phyloP scores from a whole-genome alignment of 345 rosid species.

The Aethionema arabicum region DNA sequence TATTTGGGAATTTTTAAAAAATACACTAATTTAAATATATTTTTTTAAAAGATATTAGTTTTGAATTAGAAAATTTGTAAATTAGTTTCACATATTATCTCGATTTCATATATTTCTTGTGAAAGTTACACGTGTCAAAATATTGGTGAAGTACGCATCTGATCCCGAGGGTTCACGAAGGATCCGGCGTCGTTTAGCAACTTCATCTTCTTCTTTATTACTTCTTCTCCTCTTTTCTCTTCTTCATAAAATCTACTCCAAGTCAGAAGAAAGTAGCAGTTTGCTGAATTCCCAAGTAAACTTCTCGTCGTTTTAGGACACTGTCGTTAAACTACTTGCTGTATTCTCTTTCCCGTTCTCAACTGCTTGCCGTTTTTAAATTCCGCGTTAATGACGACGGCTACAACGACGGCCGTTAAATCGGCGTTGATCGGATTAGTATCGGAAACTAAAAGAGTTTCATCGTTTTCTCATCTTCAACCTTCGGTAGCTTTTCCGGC shows the following conservation, averaged over 20 bases:
- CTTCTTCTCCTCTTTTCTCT: not conserved
- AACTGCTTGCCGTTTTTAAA: constrained; percentile 8
- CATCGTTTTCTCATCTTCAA: constrained; percentile 38
- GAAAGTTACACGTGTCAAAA: constrained; percentile 31
- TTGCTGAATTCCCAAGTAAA: constrained; percentile 40
- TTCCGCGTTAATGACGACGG: constrained; percentile 30
- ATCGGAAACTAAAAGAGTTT: constrained; percentile 20
- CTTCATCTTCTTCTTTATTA: constrained; percentile 24
- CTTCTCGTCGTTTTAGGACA: constrained; percentile 20
- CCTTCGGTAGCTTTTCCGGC: constrained; percentile 45
- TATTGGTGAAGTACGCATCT: not conserved
- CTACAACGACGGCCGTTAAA: constrained; percentile 46
- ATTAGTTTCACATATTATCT: not conserved
- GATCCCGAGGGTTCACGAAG: constrained; percentile 41
- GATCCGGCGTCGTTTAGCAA: constrained; percentile 35
- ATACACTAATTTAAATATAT: not conserved
- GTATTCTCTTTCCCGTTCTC: not conserved
- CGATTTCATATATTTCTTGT: not conserved
- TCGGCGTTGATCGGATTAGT: constrained; percentile 35
- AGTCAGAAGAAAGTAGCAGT: constrained; percentile 1
- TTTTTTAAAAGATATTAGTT: too few relatives aligned
- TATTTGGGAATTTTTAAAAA: too few relatives aligned
- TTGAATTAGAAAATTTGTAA: too few relatives aligned
- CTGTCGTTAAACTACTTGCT: not conserved
- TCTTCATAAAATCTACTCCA: constrained; percentile 25